Percentiles rank a stretch among this genome's conserved stretches.
phyloP scores from a whole-genome alignment of 163 green algal genomes.

The Volvox carteri region DNA sequence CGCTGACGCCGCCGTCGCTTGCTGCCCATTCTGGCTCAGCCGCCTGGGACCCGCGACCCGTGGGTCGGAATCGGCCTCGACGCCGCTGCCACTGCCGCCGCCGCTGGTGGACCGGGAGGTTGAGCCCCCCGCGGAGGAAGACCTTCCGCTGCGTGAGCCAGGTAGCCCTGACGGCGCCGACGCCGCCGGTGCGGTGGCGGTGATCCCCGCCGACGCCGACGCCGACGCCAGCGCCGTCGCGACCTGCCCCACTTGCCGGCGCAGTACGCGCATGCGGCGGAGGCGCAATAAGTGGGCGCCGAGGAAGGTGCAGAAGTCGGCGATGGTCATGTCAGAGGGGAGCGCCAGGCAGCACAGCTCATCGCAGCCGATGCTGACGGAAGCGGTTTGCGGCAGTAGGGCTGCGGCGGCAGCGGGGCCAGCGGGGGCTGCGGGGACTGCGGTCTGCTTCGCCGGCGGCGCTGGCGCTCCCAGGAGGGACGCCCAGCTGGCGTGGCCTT shows the following conservation, averaged over 20 bases:
- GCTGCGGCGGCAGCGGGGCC: neutral
- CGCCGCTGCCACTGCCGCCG: neutral
- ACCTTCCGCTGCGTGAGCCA: no score
- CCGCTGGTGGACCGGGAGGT: neutral
- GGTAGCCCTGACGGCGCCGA: neutral
- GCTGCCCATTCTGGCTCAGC: neutral
- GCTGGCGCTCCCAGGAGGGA: neutral
- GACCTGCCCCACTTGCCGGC: slow-evolving; percentile 13
- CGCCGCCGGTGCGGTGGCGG: no score
- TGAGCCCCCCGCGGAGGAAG: neutral
- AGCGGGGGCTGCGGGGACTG: neutral
- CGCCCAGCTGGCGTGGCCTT: slow-evolving; percentile 24
- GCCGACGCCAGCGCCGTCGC: neutral
- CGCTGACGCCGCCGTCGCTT: no score
- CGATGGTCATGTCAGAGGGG: slow-evolving; percentile 90
- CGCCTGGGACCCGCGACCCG: no score
- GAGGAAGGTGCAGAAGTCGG: slow-evolving; percentile 93
- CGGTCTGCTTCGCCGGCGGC: neutral
- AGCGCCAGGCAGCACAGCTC: slow-evolving; percentile 93
- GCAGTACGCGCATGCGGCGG: slow-evolving; percentile 9
- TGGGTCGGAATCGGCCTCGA: neutral
- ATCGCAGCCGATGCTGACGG: slow-evolving; percentile 48
- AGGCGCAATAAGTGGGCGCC: slow-evolving; percentile 65
- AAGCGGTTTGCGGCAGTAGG: no score
- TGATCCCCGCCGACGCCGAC: no score